Conservation (phyloP, 371 early-diverging fungal genomes). For the Choanephora cucurbitarum region DNA sequence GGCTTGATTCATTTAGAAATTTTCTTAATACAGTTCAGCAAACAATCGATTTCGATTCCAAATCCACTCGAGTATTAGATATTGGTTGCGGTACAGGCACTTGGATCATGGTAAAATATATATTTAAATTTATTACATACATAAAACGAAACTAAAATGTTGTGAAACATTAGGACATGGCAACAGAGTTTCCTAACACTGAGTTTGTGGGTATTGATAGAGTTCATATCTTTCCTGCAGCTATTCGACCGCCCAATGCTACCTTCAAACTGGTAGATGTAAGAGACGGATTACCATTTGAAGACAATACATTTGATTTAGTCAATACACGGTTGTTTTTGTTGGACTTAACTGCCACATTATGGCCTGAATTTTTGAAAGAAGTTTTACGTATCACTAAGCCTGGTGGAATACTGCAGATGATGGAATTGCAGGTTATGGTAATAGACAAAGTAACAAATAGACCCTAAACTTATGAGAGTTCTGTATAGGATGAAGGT, state of each 20-base stretch:
- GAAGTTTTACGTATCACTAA: constrained; percentile 37
- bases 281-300: constrained; percentile 37
- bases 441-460: constrained; percentile 8
- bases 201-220: constrained; percentile 43
- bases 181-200: constrained; percentile 39
- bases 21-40: too few species aligned
- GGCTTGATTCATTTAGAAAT: too few species aligned
- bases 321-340: constrained; percentile 41
- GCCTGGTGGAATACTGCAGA: constrained; percentile 44
- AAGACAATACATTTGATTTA: constrained; percentile 45
- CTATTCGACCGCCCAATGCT: constrained; percentile 41
- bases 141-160: neutral
- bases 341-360: constrained; percentile 6
- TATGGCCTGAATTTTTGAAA: constrained; percentile 15
- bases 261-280: constrained; percentile 43
- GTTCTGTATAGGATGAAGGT: too few species aligned
- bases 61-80: neutral
- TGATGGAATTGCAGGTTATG: constrained; percentile 31
- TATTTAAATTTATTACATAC: too few species aligned
- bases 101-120: constrained; percentile 23
- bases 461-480: too few species aligned
- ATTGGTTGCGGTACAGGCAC: constrained; percentile 23
- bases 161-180: constrained; percentile 32
- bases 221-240: constrained; percentile 39
- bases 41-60: neutral